Conservation (phyloP, 140 eudicot genomes). For the Senecio squalidus region DNA sequence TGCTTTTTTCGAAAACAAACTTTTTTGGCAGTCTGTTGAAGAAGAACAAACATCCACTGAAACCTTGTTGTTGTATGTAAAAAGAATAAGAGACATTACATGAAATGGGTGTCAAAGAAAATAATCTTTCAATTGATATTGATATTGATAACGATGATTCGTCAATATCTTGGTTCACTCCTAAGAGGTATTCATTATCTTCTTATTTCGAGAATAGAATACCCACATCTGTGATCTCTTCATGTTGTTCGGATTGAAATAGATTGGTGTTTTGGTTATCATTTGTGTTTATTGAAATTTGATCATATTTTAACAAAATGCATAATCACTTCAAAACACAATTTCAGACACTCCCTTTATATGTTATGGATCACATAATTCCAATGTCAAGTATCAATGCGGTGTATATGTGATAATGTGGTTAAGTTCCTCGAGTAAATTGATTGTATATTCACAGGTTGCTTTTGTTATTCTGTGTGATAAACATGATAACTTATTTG, state of each 20-base stretch:
- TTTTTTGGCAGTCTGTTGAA: conserved; percentile 9
- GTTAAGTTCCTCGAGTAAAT: neutral
- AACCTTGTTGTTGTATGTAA: too few relatives aligned
- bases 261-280: neutral
- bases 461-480: conserved; percentile 69
- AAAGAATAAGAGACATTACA: conserved; percentile 11
- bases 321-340: too few relatives aligned
- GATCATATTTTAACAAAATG: neutral
- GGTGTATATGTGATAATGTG: neutral
- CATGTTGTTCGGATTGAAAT: neutral
- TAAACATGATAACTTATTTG: conserved; percentile 77
- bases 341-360: too few relatives aligned
- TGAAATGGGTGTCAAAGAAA: conserved; percentile 23
- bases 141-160: conserved; percentile 11
- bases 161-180: conserved; percentile 73
- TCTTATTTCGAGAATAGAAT: neutral
- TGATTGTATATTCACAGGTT: conserved; percentile 45
- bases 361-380: neutral
- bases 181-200: conserved; percentile 46
- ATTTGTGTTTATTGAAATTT: neutral
- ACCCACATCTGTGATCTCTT: neutral
- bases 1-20: conserved; percentile 14
- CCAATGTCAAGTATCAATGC: too few relatives aligned
- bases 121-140: neutral
- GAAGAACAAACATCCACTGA: conserved; percentile 19